A percentile compares a stretch with the other conserved stretches of the same genome.
phyloP scores from a whole-genome alignment of 148 eudicot genomes.

The Pharnaceum exiguum region DNA sequence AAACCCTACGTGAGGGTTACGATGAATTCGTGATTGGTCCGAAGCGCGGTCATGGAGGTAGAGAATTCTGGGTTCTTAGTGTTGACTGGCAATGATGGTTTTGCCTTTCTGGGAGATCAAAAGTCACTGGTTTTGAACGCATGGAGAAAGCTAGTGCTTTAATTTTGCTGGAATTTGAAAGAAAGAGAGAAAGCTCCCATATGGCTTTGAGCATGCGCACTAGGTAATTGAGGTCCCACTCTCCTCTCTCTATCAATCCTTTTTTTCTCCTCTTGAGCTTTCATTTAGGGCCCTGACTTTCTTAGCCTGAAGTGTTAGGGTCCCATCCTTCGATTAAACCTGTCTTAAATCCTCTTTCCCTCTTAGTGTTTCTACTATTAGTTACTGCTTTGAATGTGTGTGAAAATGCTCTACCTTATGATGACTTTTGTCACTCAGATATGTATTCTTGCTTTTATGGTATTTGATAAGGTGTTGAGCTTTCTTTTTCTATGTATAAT shows the following conservation, averaged over 20 bases:
- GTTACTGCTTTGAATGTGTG: no score
- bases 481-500: background rate
- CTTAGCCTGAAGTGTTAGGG: conserved; percentile 16
- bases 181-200: background rate
- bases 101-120: conserved; percentile 24
- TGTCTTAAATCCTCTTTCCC: conserved; percentile 19
- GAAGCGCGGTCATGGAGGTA: background rate
- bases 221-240: conserved; percentile 50
- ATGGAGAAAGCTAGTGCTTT: conserved; percentile 32
- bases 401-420: conserved; percentile 12
- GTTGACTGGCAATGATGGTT: conserved; percentile 37
- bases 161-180: conserved; percentile 20
- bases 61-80: conserved; percentile 6
- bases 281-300: conserved; percentile 19
- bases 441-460: background rate
- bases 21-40: background rate
- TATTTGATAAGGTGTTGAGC: background rate
- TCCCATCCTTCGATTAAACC: conserved; percentile 11
- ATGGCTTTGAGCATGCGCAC: conserved; percentile 46
- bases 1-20: conserved; percentile 6
- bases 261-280: conserved; percentile 19
- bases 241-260: conserved; percentile 12
- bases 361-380: conserved; percentile 17
- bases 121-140: conserved; percentile 34
- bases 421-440: conserved; percentile 18